These are phyloP conservation scores for Mortierella sp. DNA, from an alignment of 371 early-diverging fungal genomes.

Conservation along the genomic window DNA sequence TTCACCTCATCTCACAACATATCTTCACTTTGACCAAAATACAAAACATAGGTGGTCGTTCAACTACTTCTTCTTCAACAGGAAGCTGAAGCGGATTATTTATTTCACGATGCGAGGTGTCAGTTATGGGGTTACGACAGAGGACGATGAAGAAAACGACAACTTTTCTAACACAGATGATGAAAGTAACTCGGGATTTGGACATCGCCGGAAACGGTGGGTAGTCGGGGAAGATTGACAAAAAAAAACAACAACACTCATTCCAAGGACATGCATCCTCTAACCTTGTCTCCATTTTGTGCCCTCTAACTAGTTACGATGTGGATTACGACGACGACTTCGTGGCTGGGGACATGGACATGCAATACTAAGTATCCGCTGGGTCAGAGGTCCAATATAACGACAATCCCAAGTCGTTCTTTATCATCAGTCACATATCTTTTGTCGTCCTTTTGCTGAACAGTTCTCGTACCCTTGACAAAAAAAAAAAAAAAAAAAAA, in stretches of 20 bases:
- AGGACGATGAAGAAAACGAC: slow-evolving; percentile 32
- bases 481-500: too few relatives aligned
- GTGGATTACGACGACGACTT: slow-evolving; percentile 36
- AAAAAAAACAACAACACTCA: background rate
- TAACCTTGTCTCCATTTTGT: too few relatives aligned
- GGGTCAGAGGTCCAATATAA: too few relatives aligned
- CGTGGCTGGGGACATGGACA: slow-evolving; percentile 50
- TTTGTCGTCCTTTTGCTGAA: too few relatives aligned
- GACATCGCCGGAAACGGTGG: slow-evolving; percentile 38
- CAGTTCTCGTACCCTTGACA: too few relatives aligned
- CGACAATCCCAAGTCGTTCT: too few relatives aligned
- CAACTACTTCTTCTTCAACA: slow-evolving; percentile 95
- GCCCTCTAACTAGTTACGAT: slow-evolving; percentile 16
- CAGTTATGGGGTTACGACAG: slow-evolving; percentile 47
- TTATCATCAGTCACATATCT: too few relatives aligned
- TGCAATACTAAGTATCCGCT: slow-evolving; percentile 22
- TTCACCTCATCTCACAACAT: too few relatives aligned
- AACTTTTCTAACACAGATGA: slow-evolving; percentile 43
- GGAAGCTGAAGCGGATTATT: slow-evolving; percentile 87
- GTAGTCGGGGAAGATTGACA: background rate
- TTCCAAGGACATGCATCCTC: background rate
- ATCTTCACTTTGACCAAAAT: background rate
- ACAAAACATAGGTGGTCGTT: slow-evolving; percentile 80
- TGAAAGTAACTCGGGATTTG: slow-evolving; percentile 38
- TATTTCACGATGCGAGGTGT: slow-evolving; percentile 89